Conservation (phyloP, 169 alveolate species). For the Theileria annulata region DNA sequence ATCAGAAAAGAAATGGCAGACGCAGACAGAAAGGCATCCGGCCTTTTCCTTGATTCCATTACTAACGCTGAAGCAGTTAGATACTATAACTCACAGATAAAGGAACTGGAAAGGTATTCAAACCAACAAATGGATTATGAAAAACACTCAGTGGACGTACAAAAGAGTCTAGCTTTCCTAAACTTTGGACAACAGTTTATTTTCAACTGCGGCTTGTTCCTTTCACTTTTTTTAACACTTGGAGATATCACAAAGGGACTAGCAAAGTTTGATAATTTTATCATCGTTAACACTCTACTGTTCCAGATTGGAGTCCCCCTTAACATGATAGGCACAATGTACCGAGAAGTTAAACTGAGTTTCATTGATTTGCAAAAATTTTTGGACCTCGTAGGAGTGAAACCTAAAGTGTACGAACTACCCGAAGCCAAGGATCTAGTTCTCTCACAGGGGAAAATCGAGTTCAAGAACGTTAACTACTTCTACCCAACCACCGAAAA, state of each 20-base stretch:
- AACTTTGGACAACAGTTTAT: slow-evolving; percentile 78
- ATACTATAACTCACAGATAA: slow-evolving; percentile 70
- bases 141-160: slow-evolving; percentile 74
- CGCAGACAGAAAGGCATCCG: slow-evolving; percentile 81
- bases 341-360: slow-evolving; percentile 76
- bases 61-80: slow-evolving; percentile 82
- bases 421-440: slow-evolving; percentile 51
- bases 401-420: slow-evolving; percentile 51
- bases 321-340: slow-evolving; percentile 80
- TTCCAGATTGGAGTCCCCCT: slow-evolving; percentile 80
- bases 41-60: slow-evolving; percentile 79
- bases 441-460: slow-evolving; percentile 48
- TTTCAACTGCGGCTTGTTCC: slow-evolving; percentile 72
- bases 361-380: slow-evolving; percentile 73
- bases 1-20: slow-evolving; percentile 78
- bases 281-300: slow-evolving; percentile 73
- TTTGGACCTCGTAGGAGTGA: slow-evolving; percentile 35
- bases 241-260: slow-evolving; percentile 60
- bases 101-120: slow-evolving; percentile 70
- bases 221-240: slow-evolving; percentile 70
- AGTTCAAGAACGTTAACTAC: slow-evolving; percentile 56
- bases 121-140: slow-evolving; percentile 73
- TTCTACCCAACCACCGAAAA: slow-evolving; percentile 25
- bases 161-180: slow-evolving; percentile 72
- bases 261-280: slow-evolving; percentile 68